phyloP scores from a whole-genome alignment of 768 basidiomycete genomes.

The Lactarius akahatsu region DNA sequence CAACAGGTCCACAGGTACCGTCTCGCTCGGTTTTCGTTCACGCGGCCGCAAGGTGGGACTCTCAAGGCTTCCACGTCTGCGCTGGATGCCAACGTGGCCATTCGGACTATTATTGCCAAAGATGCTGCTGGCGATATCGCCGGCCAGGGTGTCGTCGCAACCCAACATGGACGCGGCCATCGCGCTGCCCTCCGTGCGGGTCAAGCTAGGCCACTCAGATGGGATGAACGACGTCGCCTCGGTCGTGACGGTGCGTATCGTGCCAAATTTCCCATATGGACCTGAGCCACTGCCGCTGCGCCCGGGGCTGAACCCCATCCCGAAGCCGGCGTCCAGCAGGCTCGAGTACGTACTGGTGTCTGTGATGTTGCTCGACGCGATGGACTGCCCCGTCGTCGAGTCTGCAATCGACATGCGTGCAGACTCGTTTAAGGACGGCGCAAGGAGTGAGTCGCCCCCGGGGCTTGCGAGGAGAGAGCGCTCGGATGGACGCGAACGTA shows the following conservation, averaged over 20 bases:
- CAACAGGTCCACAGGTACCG: constrained; percentile 56
- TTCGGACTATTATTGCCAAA: constrained; percentile 12
- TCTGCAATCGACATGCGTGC: constrained; percentile 38
- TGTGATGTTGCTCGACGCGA: constrained; percentile 60
- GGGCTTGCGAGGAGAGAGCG: constrained; percentile 16
- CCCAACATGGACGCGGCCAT: constrained; percentile 46
- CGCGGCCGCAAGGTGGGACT: constrained; percentile 35
- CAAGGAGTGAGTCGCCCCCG: constrained; percentile 13
- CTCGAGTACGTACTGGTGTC: constrained; percentile 60
- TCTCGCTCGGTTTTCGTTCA: constrained; percentile 67
- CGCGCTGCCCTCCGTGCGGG: constrained; percentile 60
- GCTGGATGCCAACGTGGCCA: constrained; percentile 2
- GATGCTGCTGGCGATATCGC: constrained; percentile 33
- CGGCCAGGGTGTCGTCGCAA: constrained; percentile 41
- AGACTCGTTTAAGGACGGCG: constrained; percentile 19
- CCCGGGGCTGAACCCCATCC: constrained; percentile 33
- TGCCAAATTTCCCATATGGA: constrained; percentile 65
- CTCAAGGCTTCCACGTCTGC: constrained; percentile 29
- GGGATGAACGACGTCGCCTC: constrained; percentile 64
- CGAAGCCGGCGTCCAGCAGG: constrained; percentile 47
- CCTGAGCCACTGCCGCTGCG: constrained; percentile 35
- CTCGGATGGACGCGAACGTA: constrained; percentile 42
- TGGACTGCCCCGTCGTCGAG: constrained; percentile 56
- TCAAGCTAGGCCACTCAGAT: constrained; percentile 62
- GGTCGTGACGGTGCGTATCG: constrained; percentile 79